Conservation (phyloP, 768 basidiomycete species). For the Boletus bicolor region DNA sequence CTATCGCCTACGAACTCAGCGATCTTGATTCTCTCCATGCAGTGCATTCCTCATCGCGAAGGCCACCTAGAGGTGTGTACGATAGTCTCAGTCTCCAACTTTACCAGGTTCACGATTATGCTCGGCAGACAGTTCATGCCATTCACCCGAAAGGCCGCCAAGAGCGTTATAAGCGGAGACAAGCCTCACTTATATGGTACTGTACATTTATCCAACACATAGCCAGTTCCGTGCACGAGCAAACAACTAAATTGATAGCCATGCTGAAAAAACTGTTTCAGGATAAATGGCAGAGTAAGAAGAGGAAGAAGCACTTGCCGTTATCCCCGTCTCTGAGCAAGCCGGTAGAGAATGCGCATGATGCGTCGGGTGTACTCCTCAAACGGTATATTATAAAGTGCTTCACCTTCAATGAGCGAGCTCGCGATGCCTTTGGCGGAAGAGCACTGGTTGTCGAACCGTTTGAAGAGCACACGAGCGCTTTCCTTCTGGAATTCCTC, state of each 20-base stretch:
- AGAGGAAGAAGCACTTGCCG: not conserved
- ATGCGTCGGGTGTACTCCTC: not conserved
- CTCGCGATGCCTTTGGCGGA: not conserved
- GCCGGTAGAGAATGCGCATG: conserved; percentile 3
- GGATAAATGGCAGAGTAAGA: not conserved
- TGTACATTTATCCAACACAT: not conserved
- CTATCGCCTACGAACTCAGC: too few species aligned
- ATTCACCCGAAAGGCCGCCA: too few species aligned
- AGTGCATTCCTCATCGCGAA: too few species aligned
- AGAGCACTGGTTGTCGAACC: conserved; percentile 2
- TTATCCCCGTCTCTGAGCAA: not conserved
- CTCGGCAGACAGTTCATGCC: too few species aligned
- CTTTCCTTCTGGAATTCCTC: not conserved
- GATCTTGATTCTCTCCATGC: too few species aligned
- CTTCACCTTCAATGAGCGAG: not conserved
- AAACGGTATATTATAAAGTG: not conserved
- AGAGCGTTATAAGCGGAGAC: too few species aligned
- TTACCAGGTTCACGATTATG: too few species aligned
- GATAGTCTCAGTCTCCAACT: too few species aligned
- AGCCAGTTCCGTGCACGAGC: not conserved
- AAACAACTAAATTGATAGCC: not conserved
- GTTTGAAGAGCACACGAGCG: not conserved
- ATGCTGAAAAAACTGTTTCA: not conserved
- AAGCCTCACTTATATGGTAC: too few species aligned
- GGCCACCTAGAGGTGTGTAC: too few species aligned